Percentiles rank a stretch among this genome's conserved stretches.
These are phyloP conservation scores for Gynandropsis gynandra DNA, from an alignment of 345 rosid species.

Conservation along the genomic window DNA sequence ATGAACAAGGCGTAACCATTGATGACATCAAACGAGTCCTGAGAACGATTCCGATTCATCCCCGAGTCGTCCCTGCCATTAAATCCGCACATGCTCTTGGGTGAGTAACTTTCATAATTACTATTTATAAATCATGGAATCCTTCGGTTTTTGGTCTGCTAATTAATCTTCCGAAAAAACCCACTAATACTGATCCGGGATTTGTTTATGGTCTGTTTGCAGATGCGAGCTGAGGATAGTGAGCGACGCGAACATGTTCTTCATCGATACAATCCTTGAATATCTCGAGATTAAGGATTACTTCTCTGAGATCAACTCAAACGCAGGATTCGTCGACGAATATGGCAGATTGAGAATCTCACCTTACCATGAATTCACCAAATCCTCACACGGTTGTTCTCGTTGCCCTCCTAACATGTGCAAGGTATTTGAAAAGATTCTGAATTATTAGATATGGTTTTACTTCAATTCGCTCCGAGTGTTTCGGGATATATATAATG, in stretches of 20 bases:
- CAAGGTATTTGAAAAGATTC: slow-evolving; percentile 46
- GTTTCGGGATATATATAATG: too few species aligned
- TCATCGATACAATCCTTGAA: slow-evolving; percentile 62
- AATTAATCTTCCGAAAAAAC: not conserved
- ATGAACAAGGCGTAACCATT: slow-evolving; percentile 47
- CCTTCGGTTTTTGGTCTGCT: too few species aligned
- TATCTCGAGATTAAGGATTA: slow-evolving; percentile 49
- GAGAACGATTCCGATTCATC: slow-evolving; percentile 50
- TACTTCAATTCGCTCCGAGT: slow-evolving; percentile 3
- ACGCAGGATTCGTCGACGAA: slow-evolving; percentile 55
- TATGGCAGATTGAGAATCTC: slow-evolving; percentile 47
- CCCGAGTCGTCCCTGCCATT: slow-evolving; percentile 55
- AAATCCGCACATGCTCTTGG: slow-evolving; percentile 75
- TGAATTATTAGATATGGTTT: not conserved
- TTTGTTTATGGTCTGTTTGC: slow-evolving; percentile 4
- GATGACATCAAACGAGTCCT: slow-evolving; percentile 55
- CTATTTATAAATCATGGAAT: not conserved
- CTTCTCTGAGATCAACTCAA: slow-evolving; percentile 76
- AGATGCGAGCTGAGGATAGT: slow-evolving; percentile 83
- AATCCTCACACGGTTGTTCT: slow-evolving; percentile 52
- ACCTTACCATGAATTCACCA: slow-evolving; percentile 59
- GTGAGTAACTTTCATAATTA: slow-evolving; percentile 26
- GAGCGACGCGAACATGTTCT: slow-evolving; percentile 73
- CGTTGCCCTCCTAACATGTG: slow-evolving; percentile 94
- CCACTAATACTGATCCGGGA: not conserved